Conservation (phyloP, 2,329 filamentous ascomycete genomes). For the Fusarium secorum region DNA sequence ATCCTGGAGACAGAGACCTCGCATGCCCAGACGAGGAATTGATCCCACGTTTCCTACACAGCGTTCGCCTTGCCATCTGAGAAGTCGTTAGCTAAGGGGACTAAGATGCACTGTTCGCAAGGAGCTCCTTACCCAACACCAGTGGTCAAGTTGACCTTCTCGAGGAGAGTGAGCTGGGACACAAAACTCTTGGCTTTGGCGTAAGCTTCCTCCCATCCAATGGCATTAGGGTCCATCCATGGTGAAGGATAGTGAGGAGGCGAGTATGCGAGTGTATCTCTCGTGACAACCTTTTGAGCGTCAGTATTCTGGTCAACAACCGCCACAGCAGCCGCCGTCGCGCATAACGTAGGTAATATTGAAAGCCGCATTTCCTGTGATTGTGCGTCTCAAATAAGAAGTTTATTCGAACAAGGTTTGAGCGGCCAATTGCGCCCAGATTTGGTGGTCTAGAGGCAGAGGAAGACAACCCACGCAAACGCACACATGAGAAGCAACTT, state of each 20-base stretch:
- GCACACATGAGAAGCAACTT: not conserved
- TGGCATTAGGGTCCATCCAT: slow-evolving; percentile 79
- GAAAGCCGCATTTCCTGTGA: slow-evolving; percentile 20
- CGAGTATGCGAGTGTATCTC: slow-evolving; percentile 49
- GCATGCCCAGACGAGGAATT: slow-evolving; percentile 74
- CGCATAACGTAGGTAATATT: not conserved
- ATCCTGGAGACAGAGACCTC: slow-evolving; percentile 85
- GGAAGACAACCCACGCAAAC: too few relatives aligned
- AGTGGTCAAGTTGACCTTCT: slow-evolving; percentile 96
- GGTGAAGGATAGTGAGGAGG: slow-evolving; percentile 82
- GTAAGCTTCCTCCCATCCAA: slow-evolving; percentile 80
- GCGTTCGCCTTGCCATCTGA: slow-evolving; percentile 62
- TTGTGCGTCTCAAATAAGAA: not conserved
- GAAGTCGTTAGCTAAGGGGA: not conserved
- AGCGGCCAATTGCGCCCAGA: not conserved
- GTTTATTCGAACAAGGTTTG: not conserved
- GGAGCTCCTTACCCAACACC: slow-evolving; percentile 73
- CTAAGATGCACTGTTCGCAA: not conserved
- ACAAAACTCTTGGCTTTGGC: slow-evolving; percentile 80
- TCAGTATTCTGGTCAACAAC: slow-evolving; percentile 34
- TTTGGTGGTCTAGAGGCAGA: not conserved
- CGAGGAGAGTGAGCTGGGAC: slow-evolving; percentile 79
- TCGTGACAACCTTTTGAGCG: slow-evolving; percentile 29
- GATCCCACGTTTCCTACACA: slow-evolving; percentile 82
- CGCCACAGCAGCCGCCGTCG: not conserved